Base-by-base conservation (phyloP, 371 early-diverging fungal genomes). In the Mortierella sp. region DNA sequence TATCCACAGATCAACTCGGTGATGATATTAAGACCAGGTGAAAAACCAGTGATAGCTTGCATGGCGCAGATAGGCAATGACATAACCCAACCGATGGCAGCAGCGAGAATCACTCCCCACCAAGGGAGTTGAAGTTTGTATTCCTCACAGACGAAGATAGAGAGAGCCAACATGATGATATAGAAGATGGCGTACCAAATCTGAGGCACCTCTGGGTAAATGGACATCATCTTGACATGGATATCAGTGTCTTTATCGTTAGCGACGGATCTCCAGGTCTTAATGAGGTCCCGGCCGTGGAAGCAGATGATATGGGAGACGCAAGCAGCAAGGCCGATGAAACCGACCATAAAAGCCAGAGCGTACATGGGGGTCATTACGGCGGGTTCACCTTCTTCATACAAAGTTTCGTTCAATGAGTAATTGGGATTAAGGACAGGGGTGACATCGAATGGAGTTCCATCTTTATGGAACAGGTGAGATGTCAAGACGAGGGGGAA, bases 41-140 rank as follows among this genome's bases (percentile, higher is more conserved):
- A 82, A 47, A 88, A 88, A 69, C 91, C 91, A 75, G 83, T 91
- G n/a, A 94, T 79, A n/a, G 95, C 95, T 53, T 84, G 85, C 62
- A 94, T 90, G 62, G 92, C 91, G 77, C 94, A 93, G 58, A 95
- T 89, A 0, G 97, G 95, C 1, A 97, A 75, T 5, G 94, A 84
- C 65, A 95, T 88, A 47, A 88, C 69, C 59, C 84, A 74, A n/a
- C 90, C 86, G 5, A 95, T 70, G 32, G 83, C 65, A 6, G 92
- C 84, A 32, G 94, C 93, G 11, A 95, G 48, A 16, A 94, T 47
- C 21, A 94, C 78, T 69, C 88, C 92, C 90, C 91, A 93, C 91
- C 91, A 93, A 1, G 90, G 87, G 16, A 90, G 72, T 16, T 88
- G 87, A 63, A 89, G 83, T 0, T 80, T 86, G 77, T 87, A 86